Evolutionary conservation across 179 eudicot genomes (phyloP), one percentile per base, ranked within the genome.

Genomic region (Gypsophila paniculata): DNA sequence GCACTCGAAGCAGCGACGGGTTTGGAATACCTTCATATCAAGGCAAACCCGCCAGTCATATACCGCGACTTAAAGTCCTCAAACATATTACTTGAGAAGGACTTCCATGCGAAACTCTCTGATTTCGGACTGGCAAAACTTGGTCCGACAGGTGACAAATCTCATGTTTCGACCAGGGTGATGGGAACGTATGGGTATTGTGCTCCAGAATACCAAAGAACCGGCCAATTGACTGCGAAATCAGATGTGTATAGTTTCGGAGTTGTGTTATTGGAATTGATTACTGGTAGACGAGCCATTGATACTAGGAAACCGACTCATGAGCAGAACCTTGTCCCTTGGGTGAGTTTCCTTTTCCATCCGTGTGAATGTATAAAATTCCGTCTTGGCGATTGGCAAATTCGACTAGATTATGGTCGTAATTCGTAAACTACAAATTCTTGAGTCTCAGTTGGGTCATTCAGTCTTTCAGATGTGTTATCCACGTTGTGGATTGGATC

Each of bases 101-200:
- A 85, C 22, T 89, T 73, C 70, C 88, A 80, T 65, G 88, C 95
- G 0, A 91, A 91, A 73, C 86, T 91, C 54, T 91, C 92, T 6
- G 97, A 91, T 76, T 91, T 91, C 69, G 97, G 97, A 61, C 77
- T 91, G 36, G 95, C 95, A 65, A 91, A 91, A 81, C 89, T 91
- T 2, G 95, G 97, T 48, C 91, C 95, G 32, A 75, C 78, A 0
- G 97, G 97, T 1, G 95, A 87, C 36, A 87, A 85, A 57, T 23
- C 89, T 1, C 87, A 89, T 71, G 95, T 86, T 65, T 86, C 97
- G 13, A 76, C 97, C 0, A 83, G 90, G 75, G 89, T 87, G 23
- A 89, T 91, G 97, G 97, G 95, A 42, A 87, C 95, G 8, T 86
- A 89, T 55, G 95, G 97, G 14, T 91, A 91, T 76, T 91, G 95